Conservation (phyloP, 2,329 filamentous ascomycete genomes). For the Ceratocystiopsis brevicomis region DNA sequence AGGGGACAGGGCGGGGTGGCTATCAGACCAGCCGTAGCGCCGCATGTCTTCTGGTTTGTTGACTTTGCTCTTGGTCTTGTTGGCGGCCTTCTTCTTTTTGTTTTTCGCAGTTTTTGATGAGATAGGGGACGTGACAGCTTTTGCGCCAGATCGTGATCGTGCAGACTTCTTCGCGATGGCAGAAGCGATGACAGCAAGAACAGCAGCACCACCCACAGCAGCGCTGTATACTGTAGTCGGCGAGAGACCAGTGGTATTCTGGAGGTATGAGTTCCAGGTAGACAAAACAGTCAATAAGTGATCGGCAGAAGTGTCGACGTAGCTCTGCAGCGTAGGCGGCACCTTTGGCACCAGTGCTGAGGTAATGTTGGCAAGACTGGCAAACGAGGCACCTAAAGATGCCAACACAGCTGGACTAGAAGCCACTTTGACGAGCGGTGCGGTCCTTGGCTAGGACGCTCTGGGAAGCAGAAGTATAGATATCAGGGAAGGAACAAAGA, state of each 20-base stretch:
- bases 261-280: slow-evolving; percentile 31
- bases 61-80: not conserved
- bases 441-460: slow-evolving; percentile 22
- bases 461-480: too few species aligned
- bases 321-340: too few species aligned
- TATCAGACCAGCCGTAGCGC: slow-evolving; percentile 30
- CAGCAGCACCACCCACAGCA: slow-evolving; percentile 25
- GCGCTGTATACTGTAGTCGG: slow-evolving; percentile 31
- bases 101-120: slow-evolving; percentile 8
- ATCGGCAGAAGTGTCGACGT: slow-evolving; percentile 17
- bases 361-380: slow-evolving; percentile 35
- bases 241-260: slow-evolving; percentile 29
- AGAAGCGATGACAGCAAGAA: slow-evolving; percentile 15
- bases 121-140: too few species aligned
- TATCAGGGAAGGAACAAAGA: too few species aligned
- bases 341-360: slow-evolving; percentile 15
- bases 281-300: slow-evolving; percentile 30
- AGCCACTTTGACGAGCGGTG: slow-evolving; percentile 39
- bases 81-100: slow-evolving; percentile 4
- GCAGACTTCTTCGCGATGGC: too few species aligned
- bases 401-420: slow-evolving; percentile 36
- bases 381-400: slow-evolving; percentile 38
- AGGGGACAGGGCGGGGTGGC: slow-evolving; percentile 23
- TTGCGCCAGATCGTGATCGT: too few species aligned
- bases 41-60: slow-evolving; percentile 23